These are phyloP conservation scores for Aspergillus flavus DNA, from an alignment of 2,329 filamentous ascomycete species.

Conservation along the genomic window DNA sequence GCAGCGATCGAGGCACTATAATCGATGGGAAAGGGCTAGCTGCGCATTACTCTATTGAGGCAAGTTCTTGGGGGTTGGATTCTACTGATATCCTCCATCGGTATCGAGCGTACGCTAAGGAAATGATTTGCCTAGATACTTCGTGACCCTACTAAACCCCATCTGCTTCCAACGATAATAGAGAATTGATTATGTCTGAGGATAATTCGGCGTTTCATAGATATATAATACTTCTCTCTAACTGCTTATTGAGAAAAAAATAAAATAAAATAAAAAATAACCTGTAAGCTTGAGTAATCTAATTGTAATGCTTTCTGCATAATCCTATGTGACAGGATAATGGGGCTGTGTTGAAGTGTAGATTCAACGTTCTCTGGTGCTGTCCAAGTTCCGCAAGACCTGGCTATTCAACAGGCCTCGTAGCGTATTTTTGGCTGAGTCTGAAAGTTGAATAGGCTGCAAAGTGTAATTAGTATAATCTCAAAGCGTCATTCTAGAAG, in stretches of 20 bases:
- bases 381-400: slow-evolving; percentile 25
- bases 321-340: not conserved
- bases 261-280: too few species aligned
- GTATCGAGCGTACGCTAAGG: slow-evolving; percentile 56
- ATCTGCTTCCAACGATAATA: not conserved
- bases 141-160: not conserved
- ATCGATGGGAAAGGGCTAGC: slow-evolving; percentile 59
- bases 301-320: not conserved
- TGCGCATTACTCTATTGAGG: slow-evolving; percentile 56
- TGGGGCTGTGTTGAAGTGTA: not conserved
- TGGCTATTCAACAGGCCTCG: slow-evolving; percentile 32
- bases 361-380: slow-evolving; percentile 2
- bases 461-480: slow-evolving; percentile 5
- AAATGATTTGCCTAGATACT: slow-evolving; percentile 50
- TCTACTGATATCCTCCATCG: slow-evolving; percentile 58
- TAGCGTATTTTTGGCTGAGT: slow-evolving; percentile 29
- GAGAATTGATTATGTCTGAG: not conserved
- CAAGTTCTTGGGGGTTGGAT: slow-evolving; percentile 46
- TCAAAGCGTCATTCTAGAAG: slow-evolving; percentile 6
- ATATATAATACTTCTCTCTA: not conserved
- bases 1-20: slow-evolving; percentile 36
- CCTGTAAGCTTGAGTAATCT: not conserved
- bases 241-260: not conserved
- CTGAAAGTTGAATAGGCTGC: slow-evolving; percentile 34
- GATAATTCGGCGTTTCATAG: not conserved